Conservation (phyloP, 2,329 filamentous ascomycete species). For the Neoarthrinium moseri region DNA sequence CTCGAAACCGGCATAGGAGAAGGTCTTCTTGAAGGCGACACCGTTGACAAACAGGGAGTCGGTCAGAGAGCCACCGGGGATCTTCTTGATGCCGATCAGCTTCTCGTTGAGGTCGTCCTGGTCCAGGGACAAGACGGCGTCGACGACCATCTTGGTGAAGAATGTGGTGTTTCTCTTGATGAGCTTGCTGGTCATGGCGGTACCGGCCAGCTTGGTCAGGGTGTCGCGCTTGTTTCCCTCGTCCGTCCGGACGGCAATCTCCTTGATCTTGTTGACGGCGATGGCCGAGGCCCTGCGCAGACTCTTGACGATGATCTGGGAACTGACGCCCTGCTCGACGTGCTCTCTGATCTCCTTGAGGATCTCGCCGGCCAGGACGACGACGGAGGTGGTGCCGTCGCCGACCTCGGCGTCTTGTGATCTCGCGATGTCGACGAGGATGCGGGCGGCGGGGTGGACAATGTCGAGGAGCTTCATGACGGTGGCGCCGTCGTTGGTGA, state of each 20-base stretch:
- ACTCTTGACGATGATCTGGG: constrained; percentile 96
- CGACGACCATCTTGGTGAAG: constrained; percentile 99
- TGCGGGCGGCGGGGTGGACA: constrained; percentile 93
- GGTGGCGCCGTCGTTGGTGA: constrained; percentile 98
- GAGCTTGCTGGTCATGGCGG: constrained; percentile 98
- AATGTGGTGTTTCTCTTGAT: constrained; percentile 97
- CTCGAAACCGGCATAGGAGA: constrained; percentile 98
- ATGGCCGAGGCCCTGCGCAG: constrained; percentile 82
- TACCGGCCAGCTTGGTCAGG: constrained; percentile 83
- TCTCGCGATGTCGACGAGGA: constrained; percentile 96
- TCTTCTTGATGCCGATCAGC: constrained; percentile 97
- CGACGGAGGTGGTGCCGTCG: constrained; percentile 95
- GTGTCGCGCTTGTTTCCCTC: constrained; percentile 86
- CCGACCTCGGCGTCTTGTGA: constrained; percentile 99
- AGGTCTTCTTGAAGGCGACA: constrained; percentile 99
- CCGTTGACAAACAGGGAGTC: constrained; percentile 97
- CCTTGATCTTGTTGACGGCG: constrained; percentile 98
- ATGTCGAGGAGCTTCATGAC: constrained; percentile 99
- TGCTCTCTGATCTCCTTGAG: constrained; percentile 95
- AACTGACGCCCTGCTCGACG: constrained; percentile 95
- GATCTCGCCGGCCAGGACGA: constrained; percentile 96
- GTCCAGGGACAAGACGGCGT: constrained; percentile 91
- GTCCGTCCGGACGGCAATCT: constrained; percentile 85
- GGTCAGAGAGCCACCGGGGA: constrained; percentile 91
- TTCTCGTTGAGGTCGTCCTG: constrained; percentile 98